phyloP scores from a whole-genome alignment of 1,284 basidiomycete genomes.

The Irpex sp. region DNA sequence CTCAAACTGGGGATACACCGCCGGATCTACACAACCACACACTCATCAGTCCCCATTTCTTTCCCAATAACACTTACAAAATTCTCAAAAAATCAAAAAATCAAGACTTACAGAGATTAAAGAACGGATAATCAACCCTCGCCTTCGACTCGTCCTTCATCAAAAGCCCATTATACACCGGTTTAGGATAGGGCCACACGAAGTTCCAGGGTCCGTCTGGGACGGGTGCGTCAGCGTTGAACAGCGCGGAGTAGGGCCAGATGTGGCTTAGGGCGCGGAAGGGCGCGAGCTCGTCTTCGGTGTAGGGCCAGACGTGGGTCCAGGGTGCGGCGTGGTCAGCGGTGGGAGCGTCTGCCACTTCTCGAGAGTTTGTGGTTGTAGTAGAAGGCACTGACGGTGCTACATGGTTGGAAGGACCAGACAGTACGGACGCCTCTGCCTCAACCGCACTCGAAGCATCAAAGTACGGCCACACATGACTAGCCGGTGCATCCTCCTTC shows the following conservation, averaged over 20 bases:
- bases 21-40: constrained; percentile 13
- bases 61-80: too few relatives aligned
- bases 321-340: background rate
- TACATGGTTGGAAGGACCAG: too few relatives aligned
- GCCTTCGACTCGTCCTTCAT: background rate
- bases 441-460: background rate
- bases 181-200: constrained; percentile 8
- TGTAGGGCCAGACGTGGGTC: background rate
- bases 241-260: background rate
- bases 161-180: background rate
- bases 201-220: background rate
- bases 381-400: too few relatives aligned
- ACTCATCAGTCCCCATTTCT: too few relatives aligned
- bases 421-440: background rate
- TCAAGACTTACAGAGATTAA: constrained; percentile 24
- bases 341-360: background rate
- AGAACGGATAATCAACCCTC: constrained; percentile 19
- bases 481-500: background rate
- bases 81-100: too few relatives aligned
- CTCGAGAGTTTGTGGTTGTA: too few relatives aligned
- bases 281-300: background rate
- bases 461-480: background rate
- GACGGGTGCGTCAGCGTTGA: background rate
- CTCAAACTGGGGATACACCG: constrained; percentile 26
- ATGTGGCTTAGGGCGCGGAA: background rate